Conservation (phyloP, 2,329 filamentous ascomycete genomes). For the Lecanicillium sp. region DNA sequence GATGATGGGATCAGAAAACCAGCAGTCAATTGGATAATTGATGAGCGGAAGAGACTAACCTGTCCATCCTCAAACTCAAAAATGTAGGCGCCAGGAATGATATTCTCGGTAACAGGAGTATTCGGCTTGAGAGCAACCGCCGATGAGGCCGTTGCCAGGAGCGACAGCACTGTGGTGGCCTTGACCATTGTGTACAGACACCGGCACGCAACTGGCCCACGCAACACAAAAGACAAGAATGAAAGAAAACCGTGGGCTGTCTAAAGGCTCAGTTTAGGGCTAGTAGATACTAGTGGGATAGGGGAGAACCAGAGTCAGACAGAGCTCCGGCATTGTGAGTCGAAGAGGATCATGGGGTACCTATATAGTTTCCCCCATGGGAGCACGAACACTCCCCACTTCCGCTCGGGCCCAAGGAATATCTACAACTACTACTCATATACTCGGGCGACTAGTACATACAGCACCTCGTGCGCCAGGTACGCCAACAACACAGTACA, state of each 20-base stretch:
- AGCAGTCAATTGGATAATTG: not conserved
- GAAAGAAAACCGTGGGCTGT: not conserved
- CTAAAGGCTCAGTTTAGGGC: not conserved
- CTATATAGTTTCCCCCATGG: no score
- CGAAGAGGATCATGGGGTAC: not conserved
- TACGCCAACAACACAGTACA: no score
- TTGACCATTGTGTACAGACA: constrained; percentile 26
- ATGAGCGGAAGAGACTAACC: constrained; percentile 22
- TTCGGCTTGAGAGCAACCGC: constrained; percentile 9
- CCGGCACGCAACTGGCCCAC: not conserved
- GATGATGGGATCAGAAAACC: not conserved
- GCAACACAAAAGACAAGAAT: not conserved
- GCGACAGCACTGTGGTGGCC: constrained; percentile 22
- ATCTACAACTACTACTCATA: no score
- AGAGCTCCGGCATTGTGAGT: constrained; percentile 2
- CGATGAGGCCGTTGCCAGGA: constrained; percentile 25
- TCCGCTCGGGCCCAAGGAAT: no score
- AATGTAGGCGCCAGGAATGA: constrained; percentile 41
- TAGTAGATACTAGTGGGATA: constrained; percentile 1
- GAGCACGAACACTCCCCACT: no score
- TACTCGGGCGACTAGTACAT: no score
- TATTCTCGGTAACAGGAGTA: not conserved
- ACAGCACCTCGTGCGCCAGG: no score
- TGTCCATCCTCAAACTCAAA: constrained; percentile 43
- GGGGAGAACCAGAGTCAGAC: not conserved